A percentile compares a stretch with the other conserved stretches of the same genome.
Conservation (phyloP, 2,329 filamentous ascomycete genomes). For the Magnaporthiopsis rhizophila region DNA sequence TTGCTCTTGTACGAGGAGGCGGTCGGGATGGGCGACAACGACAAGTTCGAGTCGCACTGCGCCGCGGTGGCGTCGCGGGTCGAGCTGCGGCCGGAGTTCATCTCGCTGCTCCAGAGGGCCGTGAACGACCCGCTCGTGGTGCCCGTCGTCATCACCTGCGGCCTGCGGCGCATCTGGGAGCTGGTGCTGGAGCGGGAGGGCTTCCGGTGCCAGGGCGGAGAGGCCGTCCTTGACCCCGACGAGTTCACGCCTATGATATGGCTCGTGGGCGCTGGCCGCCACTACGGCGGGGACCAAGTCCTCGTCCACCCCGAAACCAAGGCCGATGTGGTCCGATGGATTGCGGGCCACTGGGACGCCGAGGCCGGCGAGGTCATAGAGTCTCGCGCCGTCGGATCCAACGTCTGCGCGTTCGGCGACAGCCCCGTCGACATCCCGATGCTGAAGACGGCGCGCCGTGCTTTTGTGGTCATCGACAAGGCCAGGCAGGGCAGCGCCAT, state of each 20-base stretch:
- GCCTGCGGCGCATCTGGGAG: slow-evolving; percentile 46
- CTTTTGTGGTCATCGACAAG: slow-evolving; percentile 46
- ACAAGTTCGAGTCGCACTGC: slow-evolving; percentile 37
- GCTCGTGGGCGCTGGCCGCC: slow-evolving; percentile 46
- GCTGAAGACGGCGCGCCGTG: slow-evolving; percentile 42
- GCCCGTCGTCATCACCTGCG: slow-evolving; percentile 47
- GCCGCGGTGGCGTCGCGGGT: slow-evolving; percentile 31
- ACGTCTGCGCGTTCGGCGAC: slow-evolving; percentile 53
- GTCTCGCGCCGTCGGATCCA: slow-evolving; percentile 13
- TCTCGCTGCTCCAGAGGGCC: slow-evolving; percentile 29
- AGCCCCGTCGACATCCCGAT: slow-evolving; percentile 50
- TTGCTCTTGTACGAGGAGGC: slow-evolving; percentile 43
- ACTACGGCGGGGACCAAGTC: slow-evolving; percentile 20
- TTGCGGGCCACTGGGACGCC: slow-evolving; percentile 23
- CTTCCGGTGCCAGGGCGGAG: not conserved
- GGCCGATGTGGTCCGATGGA: slow-evolving; percentile 31
- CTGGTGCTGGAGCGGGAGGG: slow-evolving; percentile 36
- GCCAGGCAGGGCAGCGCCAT: slow-evolving; percentile 29
- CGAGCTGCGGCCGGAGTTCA: slow-evolving; percentile 38
- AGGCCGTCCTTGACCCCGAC: slow-evolving; percentile 21
- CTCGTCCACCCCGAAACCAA: slow-evolving; percentile 46
- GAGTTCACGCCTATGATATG: slow-evolving; percentile 21
- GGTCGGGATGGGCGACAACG: slow-evolving; percentile 25
- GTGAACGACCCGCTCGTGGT: slow-evolving; percentile 27
- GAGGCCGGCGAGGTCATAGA: not conserved